These are phyloP conservation scores for Bipolaris victoriae DNA, from an alignment of 2,329 filamentous ascomycete genomes.

Conservation along the genomic window DNA sequence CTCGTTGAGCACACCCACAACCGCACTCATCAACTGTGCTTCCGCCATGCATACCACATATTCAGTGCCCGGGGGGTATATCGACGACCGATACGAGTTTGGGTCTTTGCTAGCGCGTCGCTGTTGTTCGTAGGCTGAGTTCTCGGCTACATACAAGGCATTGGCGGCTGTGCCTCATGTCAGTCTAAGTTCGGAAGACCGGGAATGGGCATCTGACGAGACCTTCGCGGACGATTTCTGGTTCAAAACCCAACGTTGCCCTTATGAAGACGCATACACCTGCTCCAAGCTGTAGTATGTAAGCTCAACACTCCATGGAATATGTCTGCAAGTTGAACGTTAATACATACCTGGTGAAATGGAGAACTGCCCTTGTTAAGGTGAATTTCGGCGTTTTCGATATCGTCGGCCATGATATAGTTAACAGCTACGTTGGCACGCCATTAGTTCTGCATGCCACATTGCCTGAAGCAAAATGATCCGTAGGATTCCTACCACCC, in stretches of 20 bases:
- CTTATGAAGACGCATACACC: conserved; percentile 84
- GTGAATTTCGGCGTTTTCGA: conserved; percentile 78
- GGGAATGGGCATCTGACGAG: conserved; percentile 13
- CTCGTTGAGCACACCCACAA: conserved; percentile 89
- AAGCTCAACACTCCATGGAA: conserved; percentile 16
- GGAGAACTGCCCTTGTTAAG: conserved; percentile 76
- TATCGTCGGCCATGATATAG: conserved; percentile 87
- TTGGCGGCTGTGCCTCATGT: conserved; percentile 63
- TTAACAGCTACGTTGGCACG: conserved; percentile 61
- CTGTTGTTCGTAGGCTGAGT: conserved; percentile 75
- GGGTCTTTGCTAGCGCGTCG: conserved; percentile 72
- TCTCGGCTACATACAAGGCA: conserved; percentile 76
- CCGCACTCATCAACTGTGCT: conserved; percentile 85
- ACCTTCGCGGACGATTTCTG: conserved; percentile 83
- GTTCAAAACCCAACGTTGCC: conserved; percentile 88
- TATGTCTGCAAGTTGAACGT: background rate
- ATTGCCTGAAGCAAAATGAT: background rate
- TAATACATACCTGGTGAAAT: conserved; percentile 72
- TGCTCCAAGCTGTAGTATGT: conserved; percentile 67
- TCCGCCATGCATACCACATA: conserved; percentile 84
- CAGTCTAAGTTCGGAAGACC: conserved; percentile 1
- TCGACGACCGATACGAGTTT: conserved; percentile 61
- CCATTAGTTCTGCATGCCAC: conserved; percentile 28
- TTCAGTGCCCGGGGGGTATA: conserved; percentile 86
- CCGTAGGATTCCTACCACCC: conserved; percentile 46